A percentile compares a stretch with the other conserved stretches of the same genome.
Evolutionary conservation across 768 basidiomycete genomes (phyloP).

Genomic region (Leccinum incarnatum): DNA sequence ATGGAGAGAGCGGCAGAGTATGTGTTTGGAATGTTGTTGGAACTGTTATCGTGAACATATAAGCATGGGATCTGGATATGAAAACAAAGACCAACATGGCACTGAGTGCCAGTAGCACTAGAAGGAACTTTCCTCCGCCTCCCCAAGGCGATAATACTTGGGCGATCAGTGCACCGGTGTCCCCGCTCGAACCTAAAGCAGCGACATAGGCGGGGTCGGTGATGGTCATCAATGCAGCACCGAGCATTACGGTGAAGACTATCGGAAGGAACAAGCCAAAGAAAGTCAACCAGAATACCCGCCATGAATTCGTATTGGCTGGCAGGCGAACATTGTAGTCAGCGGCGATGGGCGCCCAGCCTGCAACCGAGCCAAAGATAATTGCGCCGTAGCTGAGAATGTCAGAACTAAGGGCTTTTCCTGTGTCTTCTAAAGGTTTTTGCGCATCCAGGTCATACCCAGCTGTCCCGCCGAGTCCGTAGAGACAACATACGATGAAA

Average conservation of each 20-base stretch:
- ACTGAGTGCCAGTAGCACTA: constrained; percentile 43
- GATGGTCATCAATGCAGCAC: constrained; percentile 43
- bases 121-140: constrained; percentile 40
- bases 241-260: constrained; percentile 35
- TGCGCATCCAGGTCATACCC: constrained; percentile 47
- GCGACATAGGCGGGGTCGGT: constrained; percentile 37
- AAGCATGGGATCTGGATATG: not conserved
- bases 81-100: constrained; percentile 33
- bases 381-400: constrained; percentile 53
- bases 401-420: constrained; percentile 43
- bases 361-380: constrained; percentile 46
- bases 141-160: constrained; percentile 45
- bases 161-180: constrained; percentile 43
- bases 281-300: constrained; percentile 49
- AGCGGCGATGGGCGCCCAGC: constrained; percentile 53
- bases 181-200: constrained; percentile 38
- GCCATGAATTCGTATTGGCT: constrained; percentile 37
- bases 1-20: constrained; percentile 48
- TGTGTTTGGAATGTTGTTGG: constrained; percentile 42
- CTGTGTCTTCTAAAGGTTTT: constrained; percentile 41
- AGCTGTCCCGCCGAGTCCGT: constrained; percentile 46
- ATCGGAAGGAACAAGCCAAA: constrained; percentile 50
- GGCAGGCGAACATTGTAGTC: constrained; percentile 55
- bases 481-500: constrained; percentile 50
- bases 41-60: constrained; percentile 18